Evolutionary conservation across 306 rosid species (phyloP), one percentile per base, ranked within the genome.

Genomic region (Cicer yamashitae): DNA sequence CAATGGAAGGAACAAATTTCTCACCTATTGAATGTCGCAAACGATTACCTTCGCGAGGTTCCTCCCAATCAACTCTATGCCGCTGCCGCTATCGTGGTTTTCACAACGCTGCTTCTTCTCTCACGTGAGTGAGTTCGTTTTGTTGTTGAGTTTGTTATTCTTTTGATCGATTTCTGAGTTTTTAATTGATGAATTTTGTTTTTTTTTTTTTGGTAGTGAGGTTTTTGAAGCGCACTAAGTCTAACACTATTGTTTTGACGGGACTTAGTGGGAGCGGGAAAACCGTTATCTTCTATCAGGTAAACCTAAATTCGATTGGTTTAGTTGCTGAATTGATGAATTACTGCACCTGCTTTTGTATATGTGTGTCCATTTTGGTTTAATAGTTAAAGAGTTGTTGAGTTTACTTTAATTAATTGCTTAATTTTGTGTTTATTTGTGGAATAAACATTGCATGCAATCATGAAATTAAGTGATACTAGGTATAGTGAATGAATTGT

Each of bases 261-360:
- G 96, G 98, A 64, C 94, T 91, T 41, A 82, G 84, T 67, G 98
- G 98, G 10, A 82, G 93, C 22, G 97, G 98, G 53, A 94, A 91
- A 82, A 90, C 97, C 17, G 87, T 85, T 82, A 70, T 94, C 52
- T 94, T 88, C 87, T 91, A 88, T 86, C 97, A 91, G 83, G 97
- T 88, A 73, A 46, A 47, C 10, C 63, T 59, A 25, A 20, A 37
- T 53, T 46, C 17, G 4, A 45, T 46, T 17, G 25, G 68, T 44
- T 54, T 67, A 57, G 40, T 75, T 64, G 1, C 57, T 76, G 38
- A 15, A 54, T 53, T 22, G 67, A 30, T 43, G 44, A 46, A 43
- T 12, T 47, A 46, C 5, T 67, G 12, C 7, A 20, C 7, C n/a
- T 41, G 51, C 52, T n/a, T 41, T 25, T 68, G 11, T 13, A 1